Percentiles rank a stretch among this genome's conserved stretches.
Conservation (phyloP, 495 filamentous ascomycete genomes). For the Glutinoglossum americanum region DNA sequence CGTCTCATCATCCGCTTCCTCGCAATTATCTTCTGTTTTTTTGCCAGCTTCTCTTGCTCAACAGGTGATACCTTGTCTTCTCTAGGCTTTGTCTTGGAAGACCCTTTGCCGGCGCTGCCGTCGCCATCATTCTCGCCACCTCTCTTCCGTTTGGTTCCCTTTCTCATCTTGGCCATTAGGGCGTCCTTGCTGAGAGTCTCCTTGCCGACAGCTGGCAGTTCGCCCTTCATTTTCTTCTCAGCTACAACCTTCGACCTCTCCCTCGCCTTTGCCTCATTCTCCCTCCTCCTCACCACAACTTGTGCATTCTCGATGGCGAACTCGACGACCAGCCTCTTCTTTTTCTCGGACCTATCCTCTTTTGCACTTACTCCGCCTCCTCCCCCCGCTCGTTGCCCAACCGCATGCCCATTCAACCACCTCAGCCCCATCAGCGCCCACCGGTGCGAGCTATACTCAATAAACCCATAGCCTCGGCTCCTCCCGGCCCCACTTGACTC, state of each 20-base stretch:
- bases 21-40: conserved; percentile 42
- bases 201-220: conserved; percentile 7
- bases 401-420: conserved; percentile 72
- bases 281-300: conserved; percentile 58
- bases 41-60: conserved; percentile 33
- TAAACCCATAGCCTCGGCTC: conserved; percentile 86
- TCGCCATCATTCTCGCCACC: conserved; percentile 1
- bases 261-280: conserved; percentile 41
- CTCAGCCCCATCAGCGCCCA: conserved; percentile 88
- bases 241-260: conserved; percentile 17
- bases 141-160: conserved; percentile 8
- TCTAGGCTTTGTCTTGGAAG: background rate
- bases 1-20: conserved; percentile 36
- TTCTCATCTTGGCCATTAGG: background rate
- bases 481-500: conserved; percentile 55
- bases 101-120: conserved; percentile 2
- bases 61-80: background rate
- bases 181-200: background rate
- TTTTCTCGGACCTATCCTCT: conserved; percentile 32
- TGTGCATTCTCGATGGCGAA: conserved; percentile 98
- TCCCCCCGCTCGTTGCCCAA: conserved; percentile 20
- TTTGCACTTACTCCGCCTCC: conserved; percentile 14
- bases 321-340: conserved; percentile 74
- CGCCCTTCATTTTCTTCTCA: conserved; percentile 11
- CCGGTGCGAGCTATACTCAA: conserved; percentile 87